Base-by-base conservation (phyloP, 2,329 filamentous ascomycete genomes). In the Beauveria bassiana region DNA sequence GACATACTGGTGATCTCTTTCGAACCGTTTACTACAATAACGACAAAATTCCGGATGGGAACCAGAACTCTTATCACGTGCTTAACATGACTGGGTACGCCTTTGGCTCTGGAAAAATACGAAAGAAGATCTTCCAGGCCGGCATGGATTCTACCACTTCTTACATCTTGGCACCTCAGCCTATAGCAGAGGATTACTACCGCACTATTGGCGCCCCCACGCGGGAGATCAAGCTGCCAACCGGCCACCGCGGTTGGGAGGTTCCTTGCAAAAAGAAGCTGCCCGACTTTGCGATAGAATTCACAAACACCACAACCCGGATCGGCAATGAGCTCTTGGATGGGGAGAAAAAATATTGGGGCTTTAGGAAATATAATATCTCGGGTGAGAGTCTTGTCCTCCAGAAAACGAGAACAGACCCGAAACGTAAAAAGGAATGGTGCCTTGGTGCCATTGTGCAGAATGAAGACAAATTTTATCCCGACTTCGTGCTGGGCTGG, bases 261-360 rank as follows among this genome's bases (percentile, higher is more conserved):
- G 20, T 47, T 9, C 45, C 45, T 14, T 47, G 45, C 45, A 47
- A 16, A 14, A 24, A 24, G 45, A 47, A 24, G 2, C 45, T 22
- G 9, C 45, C 45, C 2, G 45, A 47, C 22, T 6, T 47, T 7
- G 5, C 8, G 10, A 3, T 47, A 24, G 12, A 26, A 4, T 26
- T 47, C 20, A 16, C 45, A 12, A 47, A 47, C 22, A 3, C 2
- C 14, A 47, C 45, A 24, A 24, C 20, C 4, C 45, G 45, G 7
- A 1, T 5, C 9, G 3, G 2, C 3, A 12, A 22, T 4, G 0
- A 2, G 14, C 5, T 5, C 12, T 38, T 5, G 34, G 34, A 38
- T 9, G 45, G 22, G 20, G 12, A 16, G 20, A 22, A 8, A 12
- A 14, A 22, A 46, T 16, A 6, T 14, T 6, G 16, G 22, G 20